phyloP scores from a whole-genome alignment of 1,284 basidiomycete genomes.

The Cutaneotrichosporon sp. region DNA sequence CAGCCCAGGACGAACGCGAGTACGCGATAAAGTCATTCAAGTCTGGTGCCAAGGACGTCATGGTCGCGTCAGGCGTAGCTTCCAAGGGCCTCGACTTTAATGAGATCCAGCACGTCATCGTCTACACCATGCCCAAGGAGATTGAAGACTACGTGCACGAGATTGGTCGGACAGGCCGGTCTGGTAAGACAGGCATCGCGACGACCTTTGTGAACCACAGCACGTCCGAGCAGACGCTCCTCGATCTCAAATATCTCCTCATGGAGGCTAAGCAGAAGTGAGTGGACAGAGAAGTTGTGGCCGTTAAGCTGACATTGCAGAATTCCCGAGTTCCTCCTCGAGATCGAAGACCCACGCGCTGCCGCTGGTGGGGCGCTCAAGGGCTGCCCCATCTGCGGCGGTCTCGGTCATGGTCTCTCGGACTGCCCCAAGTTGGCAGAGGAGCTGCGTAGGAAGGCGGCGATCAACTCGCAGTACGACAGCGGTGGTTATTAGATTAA shows the following conservation, averaged over 20 bases:
- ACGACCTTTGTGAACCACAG: slow-evolving; percentile 99
- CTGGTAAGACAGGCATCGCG: slow-evolving; percentile 97
- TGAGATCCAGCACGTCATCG: slow-evolving; percentile 65
- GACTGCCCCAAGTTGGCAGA: slow-evolving; percentile 98
- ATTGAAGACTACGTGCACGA: slow-evolving; percentile 95
- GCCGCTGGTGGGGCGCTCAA: slow-evolving; percentile 68
- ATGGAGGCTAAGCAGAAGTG: slow-evolving; percentile 97
- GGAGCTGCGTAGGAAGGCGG: slow-evolving; percentile 64
- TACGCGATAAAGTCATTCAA: slow-evolving; percentile 98
- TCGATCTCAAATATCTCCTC: slow-evolving; percentile 94
- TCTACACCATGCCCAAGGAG: slow-evolving; percentile 97
- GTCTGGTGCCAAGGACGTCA: slow-evolving; percentile 92
- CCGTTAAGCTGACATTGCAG: slow-evolving; percentile 50
- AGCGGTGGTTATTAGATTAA: slow-evolving; percentile 57
- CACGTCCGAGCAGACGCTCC: slow-evolving; percentile 87
- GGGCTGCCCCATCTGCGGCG: slow-evolving; percentile 95
- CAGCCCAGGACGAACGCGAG: slow-evolving; percentile 96
- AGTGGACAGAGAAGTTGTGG: slow-evolving; percentile 29
- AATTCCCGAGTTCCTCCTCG: slow-evolving; percentile 89
- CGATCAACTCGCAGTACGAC: slow-evolving; percentile 50
- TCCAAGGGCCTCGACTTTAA: slow-evolving; percentile 98
- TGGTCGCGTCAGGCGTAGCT: slow-evolving; percentile 97
- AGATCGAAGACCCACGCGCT: slow-evolving; percentile 85
- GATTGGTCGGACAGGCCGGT: slow-evolving; percentile 95
- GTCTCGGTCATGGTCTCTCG: slow-evolving; percentile 85